A percentile compares a stretch with the other conserved stretches of the same genome.
Conservation (phyloP, 345 rosid species). For the Ricinus communis region DNA sequence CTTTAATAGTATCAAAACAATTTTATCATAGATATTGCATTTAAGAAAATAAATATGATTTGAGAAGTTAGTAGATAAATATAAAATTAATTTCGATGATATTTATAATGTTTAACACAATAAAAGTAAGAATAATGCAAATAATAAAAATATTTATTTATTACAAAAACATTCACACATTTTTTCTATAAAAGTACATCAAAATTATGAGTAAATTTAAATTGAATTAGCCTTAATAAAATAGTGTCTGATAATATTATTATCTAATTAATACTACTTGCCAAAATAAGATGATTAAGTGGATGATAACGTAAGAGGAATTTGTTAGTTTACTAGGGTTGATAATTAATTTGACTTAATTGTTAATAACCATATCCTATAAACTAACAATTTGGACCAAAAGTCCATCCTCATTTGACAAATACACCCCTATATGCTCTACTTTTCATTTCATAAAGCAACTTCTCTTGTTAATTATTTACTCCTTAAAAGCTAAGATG, state of each 20-base stretch:
- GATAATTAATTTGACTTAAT: conserved; percentile 19
- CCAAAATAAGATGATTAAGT: not conserved
- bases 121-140: too few species aligned
- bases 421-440: not conserved
- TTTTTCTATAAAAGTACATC: too few species aligned
- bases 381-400: conserved; percentile 5
- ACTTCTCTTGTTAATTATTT: not conserved
- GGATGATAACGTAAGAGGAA: conserved; percentile 12
- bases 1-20: too few species aligned
- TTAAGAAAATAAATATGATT: too few species aligned
- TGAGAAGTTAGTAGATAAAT: too few species aligned
- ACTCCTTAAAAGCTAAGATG: not conserved
- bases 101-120: too few species aligned
- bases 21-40: too few species aligned
- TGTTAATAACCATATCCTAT: conserved; percentile 6
- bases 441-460: not conserved
- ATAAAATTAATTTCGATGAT: too few species aligned
- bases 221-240: not conserved
- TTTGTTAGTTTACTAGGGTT: not conserved
- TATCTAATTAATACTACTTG: too few species aligned
- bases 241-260: too few species aligned
- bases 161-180: too few species aligned
- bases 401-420: conserved; percentile 13
- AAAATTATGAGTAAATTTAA: not conserved
- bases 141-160: too few species aligned